phyloP scores from a whole-genome alignment of 73 alveolate species.

The Symbiodinium natans region DNA sequence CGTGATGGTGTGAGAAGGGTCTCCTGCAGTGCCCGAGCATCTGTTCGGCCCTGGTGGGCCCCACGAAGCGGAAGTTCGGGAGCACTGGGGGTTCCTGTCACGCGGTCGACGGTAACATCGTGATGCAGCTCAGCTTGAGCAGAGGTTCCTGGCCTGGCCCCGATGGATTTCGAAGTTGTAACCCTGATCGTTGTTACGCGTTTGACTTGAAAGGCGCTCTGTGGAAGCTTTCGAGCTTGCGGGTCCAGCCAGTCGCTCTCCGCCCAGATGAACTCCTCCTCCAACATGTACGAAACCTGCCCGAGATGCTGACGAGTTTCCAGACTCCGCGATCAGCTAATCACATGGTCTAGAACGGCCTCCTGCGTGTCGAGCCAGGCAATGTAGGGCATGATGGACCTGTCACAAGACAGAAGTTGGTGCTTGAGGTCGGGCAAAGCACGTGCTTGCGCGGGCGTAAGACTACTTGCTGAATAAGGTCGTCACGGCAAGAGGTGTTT shows the following conservation, averaged over 20 bases:
- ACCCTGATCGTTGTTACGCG: neutral
- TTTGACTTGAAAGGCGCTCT: neutral
- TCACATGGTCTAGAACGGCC: neutral
- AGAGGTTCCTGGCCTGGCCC: neutral
- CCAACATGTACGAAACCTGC: neutral
- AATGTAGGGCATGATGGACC: neutral
- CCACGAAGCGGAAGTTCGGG: neutral
- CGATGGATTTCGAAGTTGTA: neutral
- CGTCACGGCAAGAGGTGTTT: too few relatives aligned
- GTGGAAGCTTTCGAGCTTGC: neutral
- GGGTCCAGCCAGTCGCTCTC: neutral
- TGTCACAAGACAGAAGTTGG: too few relatives aligned
- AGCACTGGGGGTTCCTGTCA: neutral
- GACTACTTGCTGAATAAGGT: too few relatives aligned
- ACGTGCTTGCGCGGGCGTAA: too few relatives aligned
- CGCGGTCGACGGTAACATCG: neutral
- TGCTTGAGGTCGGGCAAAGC: too few relatives aligned
- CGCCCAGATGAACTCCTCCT: neutral
- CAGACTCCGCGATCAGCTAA: neutral
- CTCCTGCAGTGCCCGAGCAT: too few relatives aligned
- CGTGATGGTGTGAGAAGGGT: too few relatives aligned
- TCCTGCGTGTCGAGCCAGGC: neutral
- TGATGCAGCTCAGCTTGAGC: neutral
- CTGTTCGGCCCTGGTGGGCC: too few relatives aligned
- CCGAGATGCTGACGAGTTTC: too few relatives aligned